Percentiles rank a stretch among this genome's conserved stretches.
Evolutionary conservation across 345 rosid species (phyloP).

Genomic region (Corymbia maculata): DNA sequence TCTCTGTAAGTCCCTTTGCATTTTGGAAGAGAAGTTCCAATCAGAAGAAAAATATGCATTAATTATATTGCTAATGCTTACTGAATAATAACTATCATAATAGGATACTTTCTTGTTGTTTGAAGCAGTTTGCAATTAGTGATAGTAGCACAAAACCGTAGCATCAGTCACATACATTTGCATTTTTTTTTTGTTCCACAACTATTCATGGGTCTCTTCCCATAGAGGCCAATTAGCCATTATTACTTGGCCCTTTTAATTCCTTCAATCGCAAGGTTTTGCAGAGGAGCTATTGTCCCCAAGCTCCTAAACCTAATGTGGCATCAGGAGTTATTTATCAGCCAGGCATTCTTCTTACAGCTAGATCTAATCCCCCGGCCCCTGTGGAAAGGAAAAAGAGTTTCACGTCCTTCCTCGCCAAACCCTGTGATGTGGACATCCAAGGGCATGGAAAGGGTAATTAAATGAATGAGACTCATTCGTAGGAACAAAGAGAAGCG

Average conservation of each 20-base stretch:
- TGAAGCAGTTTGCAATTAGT: neutral
- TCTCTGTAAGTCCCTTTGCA: conserved; percentile 44
- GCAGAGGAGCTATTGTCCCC: neutral
- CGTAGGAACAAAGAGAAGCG: neutral
- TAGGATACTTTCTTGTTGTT: neutral
- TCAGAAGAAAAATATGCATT: neutral
- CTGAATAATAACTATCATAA: neutral
- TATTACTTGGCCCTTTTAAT: neutral
- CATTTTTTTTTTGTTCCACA: neutral
- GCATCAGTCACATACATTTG: neutral
- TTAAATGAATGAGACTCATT: neutral
- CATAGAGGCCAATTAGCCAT: neutral
- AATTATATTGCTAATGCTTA: neutral
- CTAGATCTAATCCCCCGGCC: neutral
- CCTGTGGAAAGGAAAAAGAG: neutral
- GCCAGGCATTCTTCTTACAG: neutral
- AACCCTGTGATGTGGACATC: neutral
- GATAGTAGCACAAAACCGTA: neutral
- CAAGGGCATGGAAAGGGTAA: neutral
- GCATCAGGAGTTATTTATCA: neutral
- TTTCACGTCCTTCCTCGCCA: neutral
- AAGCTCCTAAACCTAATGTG: neutral
- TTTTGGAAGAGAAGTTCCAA: neutral
- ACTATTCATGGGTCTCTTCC: neutral
- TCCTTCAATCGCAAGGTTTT: neutral